phyloP scores from a whole-genome alignment of 2,329 filamentous ascomycete species.

The Trichoderma brevicompactum region DNA sequence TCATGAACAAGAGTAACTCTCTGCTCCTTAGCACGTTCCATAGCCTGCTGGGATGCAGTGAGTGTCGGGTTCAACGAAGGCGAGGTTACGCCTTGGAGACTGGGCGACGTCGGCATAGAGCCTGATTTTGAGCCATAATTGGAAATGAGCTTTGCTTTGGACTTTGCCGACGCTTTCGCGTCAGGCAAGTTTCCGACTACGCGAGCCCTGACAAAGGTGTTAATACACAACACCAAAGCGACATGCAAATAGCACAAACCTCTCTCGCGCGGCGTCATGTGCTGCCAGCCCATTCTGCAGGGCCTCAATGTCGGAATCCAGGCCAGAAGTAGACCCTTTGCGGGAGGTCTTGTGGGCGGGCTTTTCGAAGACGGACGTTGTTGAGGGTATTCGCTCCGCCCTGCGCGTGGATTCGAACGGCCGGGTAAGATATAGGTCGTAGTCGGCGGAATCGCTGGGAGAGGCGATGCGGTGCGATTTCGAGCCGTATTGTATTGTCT shows the following conservation, averaged over 20 bases:
- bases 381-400: slow-evolving; percentile 55
- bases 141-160: slow-evolving; percentile 51
- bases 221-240: slow-evolving; percentile 27
- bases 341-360: slow-evolving; percentile 42
- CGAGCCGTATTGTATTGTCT: slow-evolving; percentile 61
- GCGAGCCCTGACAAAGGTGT: slow-evolving; percentile 39
- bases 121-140: slow-evolving; percentile 45
- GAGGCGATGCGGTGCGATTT: slow-evolving; percentile 53
- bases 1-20: slow-evolving; percentile 63
- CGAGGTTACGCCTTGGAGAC: slow-evolving; percentile 58
- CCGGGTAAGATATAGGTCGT: slow-evolving; percentile 62
- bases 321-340: slow-evolving; percentile 46
- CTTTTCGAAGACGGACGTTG: slow-evolving; percentile 56
- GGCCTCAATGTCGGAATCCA: slow-evolving; percentile 56
- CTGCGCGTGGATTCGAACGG: slow-evolving; percentile 52
- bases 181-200: slow-evolving; percentile 43
- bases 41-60: slow-evolving; percentile 55
- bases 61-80: slow-evolving; percentile 56
- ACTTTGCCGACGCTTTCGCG: slow-evolving; percentile 42
- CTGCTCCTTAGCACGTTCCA: slow-evolving; percentile 59
- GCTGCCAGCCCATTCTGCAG: slow-evolving; percentile 50
- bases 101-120: slow-evolving; percentile 59
- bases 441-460: slow-evolving; percentile 51
- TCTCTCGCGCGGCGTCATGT: slow-evolving; percentile 43
- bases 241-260: slow-evolving; percentile 38